Evolutionary conservation across 2,329 filamentous ascomycete genomes (phyloP).

Genomic region (Fusarium nurragi): DNA sequence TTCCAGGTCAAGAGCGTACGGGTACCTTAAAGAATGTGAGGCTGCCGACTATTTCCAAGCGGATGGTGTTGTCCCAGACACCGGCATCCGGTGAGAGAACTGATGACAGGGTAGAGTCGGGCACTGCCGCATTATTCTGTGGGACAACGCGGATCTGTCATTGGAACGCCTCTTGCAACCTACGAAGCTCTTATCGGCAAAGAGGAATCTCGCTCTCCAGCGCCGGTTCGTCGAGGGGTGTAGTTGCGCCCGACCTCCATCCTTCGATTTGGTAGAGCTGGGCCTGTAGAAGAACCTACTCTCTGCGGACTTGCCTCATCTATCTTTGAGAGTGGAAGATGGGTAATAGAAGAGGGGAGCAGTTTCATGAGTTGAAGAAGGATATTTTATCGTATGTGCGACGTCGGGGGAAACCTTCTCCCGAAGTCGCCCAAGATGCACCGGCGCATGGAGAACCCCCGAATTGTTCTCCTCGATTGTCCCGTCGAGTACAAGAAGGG

Average conservation of each 20-base stretch:
- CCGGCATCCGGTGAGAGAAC: too few species aligned
- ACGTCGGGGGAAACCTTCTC: conserved; percentile 87
- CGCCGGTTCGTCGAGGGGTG: conserved; percentile 46
- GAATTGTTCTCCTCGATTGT: conserved; percentile 93
- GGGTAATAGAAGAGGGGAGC: conserved; percentile 76
- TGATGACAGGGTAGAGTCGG: too few species aligned
- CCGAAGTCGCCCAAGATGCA: conserved; percentile 97
- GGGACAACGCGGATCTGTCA: too few species aligned
- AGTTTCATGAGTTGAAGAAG: conserved; percentile 75
- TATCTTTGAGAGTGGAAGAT: conserved; percentile 69
- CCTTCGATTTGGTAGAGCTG: conserved; percentile 37
- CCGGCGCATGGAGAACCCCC: conserved; percentile 93
- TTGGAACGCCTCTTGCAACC: too few species aligned
- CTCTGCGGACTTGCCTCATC: conserved; percentile 49
- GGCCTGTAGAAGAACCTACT: conserved; percentile 33
- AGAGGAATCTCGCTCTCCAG: too few species aligned
- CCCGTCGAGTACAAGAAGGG: conserved; percentile 99
- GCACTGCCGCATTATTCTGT: too few species aligned
- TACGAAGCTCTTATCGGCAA: too few species aligned
- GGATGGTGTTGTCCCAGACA: too few species aligned
- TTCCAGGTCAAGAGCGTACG: too few species aligned
- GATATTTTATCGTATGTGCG: conserved; percentile 83
- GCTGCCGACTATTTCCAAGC: too few species aligned
- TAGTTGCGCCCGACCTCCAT: conserved; percentile 40
- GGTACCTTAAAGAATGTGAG: too few species aligned